Evolutionary conservation across 176 grass and related monocot genomes (phyloP), one percentile per base, ranked within the genome.

Genomic region (Bonia amplexicaulis): DNA sequence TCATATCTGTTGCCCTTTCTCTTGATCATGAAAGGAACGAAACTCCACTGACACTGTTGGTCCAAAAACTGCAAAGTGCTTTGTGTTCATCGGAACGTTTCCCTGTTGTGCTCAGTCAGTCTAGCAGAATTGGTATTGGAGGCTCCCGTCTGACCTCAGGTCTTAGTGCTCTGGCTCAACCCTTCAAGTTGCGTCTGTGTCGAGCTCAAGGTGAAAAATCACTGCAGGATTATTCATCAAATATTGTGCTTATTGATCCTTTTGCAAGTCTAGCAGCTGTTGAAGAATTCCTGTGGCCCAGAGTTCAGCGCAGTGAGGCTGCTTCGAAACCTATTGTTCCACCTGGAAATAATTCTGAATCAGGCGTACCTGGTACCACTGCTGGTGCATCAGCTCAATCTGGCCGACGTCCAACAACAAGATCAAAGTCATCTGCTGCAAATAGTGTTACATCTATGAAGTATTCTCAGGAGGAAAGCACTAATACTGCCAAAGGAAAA

Each of bases 211-310:
- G 90, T 0, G 95, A 97, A 89, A 95, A 93, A 84, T 94, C 92
- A 52, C 84, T 94, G 51, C 85, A 87, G 40, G 92, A 95, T 87
- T 97, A 95, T 86, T 93, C 95, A 71, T 93, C 92, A 72, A 97
- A 97, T 84, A 83, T 97, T 91, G 95, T 97, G 48, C 87, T 95
- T 73, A 93, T 97, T 6, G 92, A 97, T 27, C 90, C 92, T 29
- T 82, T 95, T 61, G 90, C 95, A 23, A 95, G 87, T 82, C 82
- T 97, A 29, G 91, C 89, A 70, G 82, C 89, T 19, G 89, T 97
- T 47, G 95, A 97, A 86, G 95, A 97, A 12, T 97, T 95, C 66
- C 85, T 97, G 60, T 97, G 95, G 95, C 95, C 95, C 17, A 91
- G 87, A 86, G 82, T 97, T 88, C 92, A 95, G 80, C 90, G 92